Evolutionary conservation across 2,329 filamentous ascomycete genomes (phyloP).

Genomic region (Penicillium sp.): DNA sequence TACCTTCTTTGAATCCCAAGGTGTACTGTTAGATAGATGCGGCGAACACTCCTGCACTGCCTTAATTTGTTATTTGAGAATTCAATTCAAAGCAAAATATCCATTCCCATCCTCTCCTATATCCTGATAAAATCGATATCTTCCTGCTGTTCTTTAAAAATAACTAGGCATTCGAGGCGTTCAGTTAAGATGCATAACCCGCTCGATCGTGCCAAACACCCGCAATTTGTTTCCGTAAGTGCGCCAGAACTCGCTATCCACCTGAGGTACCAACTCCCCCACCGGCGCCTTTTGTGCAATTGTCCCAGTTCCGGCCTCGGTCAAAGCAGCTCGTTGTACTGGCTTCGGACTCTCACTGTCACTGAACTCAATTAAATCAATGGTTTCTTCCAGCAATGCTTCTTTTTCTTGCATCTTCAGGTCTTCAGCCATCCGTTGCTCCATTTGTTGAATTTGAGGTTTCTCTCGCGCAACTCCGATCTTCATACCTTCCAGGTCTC

Average conservation of each 20-base stretch:
- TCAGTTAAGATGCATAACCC: conserved; percentile 36
- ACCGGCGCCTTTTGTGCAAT: conserved; percentile 27
- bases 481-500: neutral
- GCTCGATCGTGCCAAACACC: conserved; percentile 61
- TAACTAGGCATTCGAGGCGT: neutral
- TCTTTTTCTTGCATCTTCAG: neutral
- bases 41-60: conserved; percentile 65
- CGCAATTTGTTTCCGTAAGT: conserved; percentile 27
- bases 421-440: neutral
- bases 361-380: conserved; percentile 6
- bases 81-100: neutral
- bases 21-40: conserved; percentile 96
- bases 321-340: neutral
- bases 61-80: neutral
- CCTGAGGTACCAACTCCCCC: conserved; percentile 53
- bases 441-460: neutral
- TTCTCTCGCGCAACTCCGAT: neutral
- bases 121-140: neutral
- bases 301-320: conserved; percentile 5
- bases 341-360: neutral
- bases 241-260: conserved; percentile 56
- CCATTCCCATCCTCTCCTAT: neutral
- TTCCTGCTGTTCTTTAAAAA: too few relatives aligned
- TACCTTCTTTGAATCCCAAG: conserved; percentile 71
- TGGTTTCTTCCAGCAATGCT: neutral